Conservation (phyloP, 768 basidiomycete species). For the Leccinum rimulosum region DNA sequence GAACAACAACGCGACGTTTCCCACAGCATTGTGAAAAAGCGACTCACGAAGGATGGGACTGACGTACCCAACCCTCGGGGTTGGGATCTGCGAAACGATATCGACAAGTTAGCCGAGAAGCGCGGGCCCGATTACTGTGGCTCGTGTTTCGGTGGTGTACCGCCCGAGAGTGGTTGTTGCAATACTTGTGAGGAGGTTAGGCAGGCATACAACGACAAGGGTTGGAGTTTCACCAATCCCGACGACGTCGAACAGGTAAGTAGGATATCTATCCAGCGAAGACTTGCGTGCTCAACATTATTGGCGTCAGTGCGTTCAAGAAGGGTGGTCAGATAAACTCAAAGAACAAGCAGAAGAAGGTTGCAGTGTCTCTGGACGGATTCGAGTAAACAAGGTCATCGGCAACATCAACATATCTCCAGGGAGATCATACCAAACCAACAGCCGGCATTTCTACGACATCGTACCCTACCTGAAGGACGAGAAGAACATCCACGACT, state of each 20-base stretch:
- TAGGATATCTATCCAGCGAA: not conserved
- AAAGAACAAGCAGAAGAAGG: conserved; percentile 91
- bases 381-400: conserved; percentile 95
- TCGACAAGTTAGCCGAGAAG: conserved; percentile 72
- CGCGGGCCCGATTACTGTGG: conserved; percentile 77
- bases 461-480: conserved; percentile 94
- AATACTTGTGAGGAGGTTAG: conserved; percentile 96
- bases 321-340: conserved; percentile 94
- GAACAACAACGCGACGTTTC: conserved; percentile 90
- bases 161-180: conserved; percentile 81
- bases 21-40: conserved; percentile 84
- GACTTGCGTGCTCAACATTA: not conserved
- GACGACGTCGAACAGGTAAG: conserved; percentile 89
- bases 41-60: conserved; percentile 60
- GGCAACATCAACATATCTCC: conserved; percentile 95
- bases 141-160: conserved; percentile 89
- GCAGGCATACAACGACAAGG: conserved; percentile 82
- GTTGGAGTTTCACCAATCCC: conserved; percentile 94
- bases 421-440: conserved; percentile 91
- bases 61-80: conserved; percentile 54
- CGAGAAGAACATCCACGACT: conserved; percentile 87
- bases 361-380: conserved; percentile 87
- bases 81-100: conserved; percentile 78
- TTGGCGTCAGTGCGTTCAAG: conserved; percentile 70
- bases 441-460: conserved; percentile 75